phyloP scores from a whole-genome alignment of 805 yeast genomes.

The Metschnikowia chrysomelidarum region DNA sequence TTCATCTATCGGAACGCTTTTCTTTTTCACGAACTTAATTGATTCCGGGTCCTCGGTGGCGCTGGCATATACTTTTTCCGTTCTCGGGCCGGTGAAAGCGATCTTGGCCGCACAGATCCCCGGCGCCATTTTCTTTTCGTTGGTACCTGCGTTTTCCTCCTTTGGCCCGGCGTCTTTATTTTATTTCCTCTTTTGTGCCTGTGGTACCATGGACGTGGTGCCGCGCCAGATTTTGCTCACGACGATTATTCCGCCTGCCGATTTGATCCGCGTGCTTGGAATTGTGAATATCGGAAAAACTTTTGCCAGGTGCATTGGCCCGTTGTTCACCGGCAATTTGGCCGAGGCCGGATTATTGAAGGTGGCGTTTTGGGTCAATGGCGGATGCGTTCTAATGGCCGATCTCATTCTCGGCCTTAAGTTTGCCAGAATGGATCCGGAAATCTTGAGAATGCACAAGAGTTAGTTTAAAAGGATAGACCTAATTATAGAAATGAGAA shows the following conservation, averaged over 20 bases:
- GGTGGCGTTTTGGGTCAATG: slow-evolving; percentile 52
- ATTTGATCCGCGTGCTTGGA: slow-evolving; percentile 78
- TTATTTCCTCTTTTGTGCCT: slow-evolving; percentile 46
- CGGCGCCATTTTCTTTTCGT: slow-evolving; percentile 60
- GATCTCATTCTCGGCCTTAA: slow-evolving; percentile 43
- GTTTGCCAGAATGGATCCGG: slow-evolving; percentile 41
- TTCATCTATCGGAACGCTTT: slow-evolving; percentile 60
- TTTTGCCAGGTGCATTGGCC: slow-evolving; percentile 79
- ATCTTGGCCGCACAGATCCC: slow-evolving; percentile 76
- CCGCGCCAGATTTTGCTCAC: slow-evolving; percentile 83
- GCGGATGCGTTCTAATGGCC: slow-evolving; percentile 49
- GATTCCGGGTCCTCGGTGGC: slow-evolving; percentile 73
- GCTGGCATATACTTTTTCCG: slow-evolving; percentile 65
- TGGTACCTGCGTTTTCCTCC: slow-evolving; percentile 27
- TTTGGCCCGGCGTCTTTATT: slow-evolving; percentile 49
- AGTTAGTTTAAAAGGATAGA: too few relatives aligned
- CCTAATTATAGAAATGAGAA: background rate
- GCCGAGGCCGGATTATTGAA: slow-evolving; percentile 51
- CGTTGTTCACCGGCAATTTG: slow-evolving; percentile 71
- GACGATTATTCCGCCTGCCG: slow-evolving; percentile 57
- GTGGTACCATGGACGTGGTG: slow-evolving; percentile 85
- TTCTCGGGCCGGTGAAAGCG: slow-evolving; percentile 76
- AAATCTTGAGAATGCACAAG: slow-evolving; percentile 21
- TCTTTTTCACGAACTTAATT: slow-evolving; percentile 59
- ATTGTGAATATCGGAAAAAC: slow-evolving; percentile 85